Evolutionary conservation across 305 asterid species (phyloP).

Genomic region (Ajuga reptans): DNA sequence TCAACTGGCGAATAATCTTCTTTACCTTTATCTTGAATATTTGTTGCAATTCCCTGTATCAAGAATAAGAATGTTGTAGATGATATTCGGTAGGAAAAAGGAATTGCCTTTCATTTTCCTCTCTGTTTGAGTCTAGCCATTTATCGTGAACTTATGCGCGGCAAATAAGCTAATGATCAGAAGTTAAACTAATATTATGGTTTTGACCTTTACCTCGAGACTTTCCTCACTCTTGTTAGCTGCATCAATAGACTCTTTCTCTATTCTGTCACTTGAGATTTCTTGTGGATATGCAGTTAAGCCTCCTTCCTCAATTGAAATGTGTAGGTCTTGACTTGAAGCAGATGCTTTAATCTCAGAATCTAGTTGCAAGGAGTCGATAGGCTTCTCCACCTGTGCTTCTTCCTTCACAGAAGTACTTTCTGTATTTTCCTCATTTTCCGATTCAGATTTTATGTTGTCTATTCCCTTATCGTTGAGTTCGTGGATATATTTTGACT

Average conservation of each 20-base stretch:
- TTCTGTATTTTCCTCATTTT: slow-evolving; percentile 12
- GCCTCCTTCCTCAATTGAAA: not conserved
- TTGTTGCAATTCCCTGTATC: slow-evolving; percentile 15
- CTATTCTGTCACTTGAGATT: slow-evolving; percentile 12
- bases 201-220: slow-evolving; percentile 10
- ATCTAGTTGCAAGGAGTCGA: not conserved
- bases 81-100: slow-evolving; percentile 22
- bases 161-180: not conserved
- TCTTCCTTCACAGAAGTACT: slow-evolving; percentile 11
- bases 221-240: slow-evolving; percentile 12
- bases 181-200: not conserved
- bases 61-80: not conserved
- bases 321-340: slow-evolving; percentile 12
- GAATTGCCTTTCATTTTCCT: not conserved
- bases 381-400: not conserved
- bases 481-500: not conserved
- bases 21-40: slow-evolving; percentile 11
- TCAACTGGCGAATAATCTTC: slow-evolving; percentile 10
- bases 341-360: slow-evolving; percentile 12
- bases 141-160: not conserved
- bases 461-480: not conserved
- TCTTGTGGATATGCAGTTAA: slow-evolving; percentile 16
- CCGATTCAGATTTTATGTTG: not conserved
- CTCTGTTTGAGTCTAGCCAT: not conserved
- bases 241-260: slow-evolving; percentile 8